Evolutionary conservation across 2,329 filamentous ascomycete genomes (phyloP).

Genomic region (Aspergillus aculeatus): DNA sequence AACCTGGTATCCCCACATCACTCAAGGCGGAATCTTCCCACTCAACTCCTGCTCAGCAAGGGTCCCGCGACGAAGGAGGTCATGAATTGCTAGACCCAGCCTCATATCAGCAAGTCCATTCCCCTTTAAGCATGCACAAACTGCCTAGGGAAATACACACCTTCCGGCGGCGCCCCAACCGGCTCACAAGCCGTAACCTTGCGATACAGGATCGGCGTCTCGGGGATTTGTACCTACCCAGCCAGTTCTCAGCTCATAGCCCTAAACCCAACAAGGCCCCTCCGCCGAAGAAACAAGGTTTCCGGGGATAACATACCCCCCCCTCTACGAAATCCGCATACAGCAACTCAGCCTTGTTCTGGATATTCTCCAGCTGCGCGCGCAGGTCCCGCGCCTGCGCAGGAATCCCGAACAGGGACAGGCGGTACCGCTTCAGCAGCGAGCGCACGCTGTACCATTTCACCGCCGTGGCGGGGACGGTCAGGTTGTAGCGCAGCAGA

Average conservation of each 20-base stretch:
- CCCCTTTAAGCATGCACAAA: too few relatives aligned
- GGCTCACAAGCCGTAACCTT: neutral
- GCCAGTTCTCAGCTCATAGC: too few relatives aligned
- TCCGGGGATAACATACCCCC: neutral
- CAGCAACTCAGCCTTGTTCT: slow-evolving; percentile 8
- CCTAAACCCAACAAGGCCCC: too few relatives aligned
- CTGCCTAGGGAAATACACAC: neutral
- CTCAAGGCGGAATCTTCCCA: neutral
- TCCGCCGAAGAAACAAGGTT: neutral
- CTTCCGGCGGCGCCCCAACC: neutral
- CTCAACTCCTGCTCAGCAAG: neutral
- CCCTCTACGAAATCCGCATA: slow-evolving; percentile 9
- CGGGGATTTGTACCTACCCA: slow-evolving; percentile 5
- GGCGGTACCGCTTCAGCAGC: slow-evolving; percentile 12
- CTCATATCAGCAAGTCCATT: neutral
- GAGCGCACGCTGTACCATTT: slow-evolving; percentile 16
- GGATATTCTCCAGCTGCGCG: slow-evolving; percentile 3
- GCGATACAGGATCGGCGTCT: slow-evolving; percentile 3
- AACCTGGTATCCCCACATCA: too few relatives aligned
- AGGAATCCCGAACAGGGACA: slow-evolving; percentile 5
- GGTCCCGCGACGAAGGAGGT: neutral
- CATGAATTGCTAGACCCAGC: neutral
- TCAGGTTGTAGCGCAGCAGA: slow-evolving; percentile 14
- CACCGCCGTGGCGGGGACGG: slow-evolving; percentile 6
- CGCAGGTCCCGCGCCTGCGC: slow-evolving; percentile 7